These are phyloP conservation scores for Cytospora paraplurivora DNA, from an alignment of 2,329 filamentous ascomycete genomes.

Conservation along the genomic window DNA sequence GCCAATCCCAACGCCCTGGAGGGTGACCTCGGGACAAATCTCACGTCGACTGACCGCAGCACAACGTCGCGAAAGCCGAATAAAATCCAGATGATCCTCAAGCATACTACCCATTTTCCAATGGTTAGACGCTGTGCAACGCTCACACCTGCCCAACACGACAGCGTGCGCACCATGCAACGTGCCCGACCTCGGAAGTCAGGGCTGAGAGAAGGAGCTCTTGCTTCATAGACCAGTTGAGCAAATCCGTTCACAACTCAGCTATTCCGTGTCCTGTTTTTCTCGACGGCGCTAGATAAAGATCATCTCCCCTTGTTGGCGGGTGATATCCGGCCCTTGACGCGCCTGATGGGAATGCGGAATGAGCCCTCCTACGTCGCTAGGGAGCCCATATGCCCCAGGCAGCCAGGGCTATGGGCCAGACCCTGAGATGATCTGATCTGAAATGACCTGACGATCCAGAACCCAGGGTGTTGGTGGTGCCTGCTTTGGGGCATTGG, in stretches of 20 bases:
- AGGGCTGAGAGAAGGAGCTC: background rate
- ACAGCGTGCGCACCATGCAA: conserved; percentile 4
- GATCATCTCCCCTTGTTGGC: background rate
- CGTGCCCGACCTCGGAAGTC: background rate
- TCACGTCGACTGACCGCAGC: conserved; percentile 9
- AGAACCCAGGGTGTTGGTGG: background rate
- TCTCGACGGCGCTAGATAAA: background rate
- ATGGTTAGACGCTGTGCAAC: conserved; percentile 23
- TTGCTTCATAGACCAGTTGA: background rate
- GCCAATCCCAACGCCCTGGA: background rate
- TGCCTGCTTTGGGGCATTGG: background rate
- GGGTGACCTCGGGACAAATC: background rate
- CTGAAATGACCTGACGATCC: background rate
- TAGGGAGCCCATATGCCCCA: background rate
- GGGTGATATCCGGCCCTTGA: background rate
- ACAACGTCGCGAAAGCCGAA: conserved; percentile 7
- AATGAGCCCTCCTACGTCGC: background rate
- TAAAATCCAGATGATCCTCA: background rate
- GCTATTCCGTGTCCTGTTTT: background rate
- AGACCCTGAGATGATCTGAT: too few relatives aligned
- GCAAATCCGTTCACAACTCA: background rate
- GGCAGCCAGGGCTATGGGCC: too few relatives aligned
- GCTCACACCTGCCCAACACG: conserved; percentile 21
- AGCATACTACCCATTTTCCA: conserved; percentile 2
- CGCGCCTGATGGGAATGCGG: conserved; percentile 3